Base-by-base conservation (phyloP, 1,284 basidiomycete genomes). In the Cryptococcus amylolentus region DNA sequence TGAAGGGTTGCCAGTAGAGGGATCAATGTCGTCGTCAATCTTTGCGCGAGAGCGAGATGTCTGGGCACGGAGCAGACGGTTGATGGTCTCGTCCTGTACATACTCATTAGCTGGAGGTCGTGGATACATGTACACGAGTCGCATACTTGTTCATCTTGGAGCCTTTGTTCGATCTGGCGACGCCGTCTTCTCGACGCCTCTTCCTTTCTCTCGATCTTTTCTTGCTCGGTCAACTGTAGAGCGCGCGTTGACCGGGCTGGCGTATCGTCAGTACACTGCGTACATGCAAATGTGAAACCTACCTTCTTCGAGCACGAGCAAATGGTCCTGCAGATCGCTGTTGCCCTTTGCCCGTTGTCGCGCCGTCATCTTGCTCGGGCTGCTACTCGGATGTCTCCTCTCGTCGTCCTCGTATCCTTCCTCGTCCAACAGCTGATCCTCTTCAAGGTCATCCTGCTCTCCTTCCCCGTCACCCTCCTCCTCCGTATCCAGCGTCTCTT, bases 1-100 rank as follows among this genome's bases (percentile, higher is more conserved):
- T 5, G 61, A 57, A 6, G 49, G 49, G n/a, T 54, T 51, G 83
- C 84, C 38, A 7, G 54, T 49, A n/a, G 38, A 16, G 75, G 70
- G 0, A 78, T 76, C 1, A 75, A 77, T 23, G 42, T 57, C 53
- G 68, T 80, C 82, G 44, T 82, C 84, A 10, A 86, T 82, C 65
- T 85, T 87, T 54, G 81, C 82, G 54, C 84, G 82, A 1, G 87
- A 82, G 28, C 86, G 83, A 39, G 65, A 67, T 8, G 87, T 86
- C 70, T 91, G 88, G 69, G 93, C 93, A 73, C 91, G 91, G 35
- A 94, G 83, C 3, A 95, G 82, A 18, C 90, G 86, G 67, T 94
- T 94, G 76, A 95, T 95, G 0, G 91, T 91, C 72, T 91, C 88
- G 55, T 73, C 72, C 73, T 77, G 42, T 16, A 1, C 18, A 14